These are phyloP conservation scores for Saururus chinensis DNA, from an alignment of 164 flowering plant species.

Conservation along the genomic window DNA sequence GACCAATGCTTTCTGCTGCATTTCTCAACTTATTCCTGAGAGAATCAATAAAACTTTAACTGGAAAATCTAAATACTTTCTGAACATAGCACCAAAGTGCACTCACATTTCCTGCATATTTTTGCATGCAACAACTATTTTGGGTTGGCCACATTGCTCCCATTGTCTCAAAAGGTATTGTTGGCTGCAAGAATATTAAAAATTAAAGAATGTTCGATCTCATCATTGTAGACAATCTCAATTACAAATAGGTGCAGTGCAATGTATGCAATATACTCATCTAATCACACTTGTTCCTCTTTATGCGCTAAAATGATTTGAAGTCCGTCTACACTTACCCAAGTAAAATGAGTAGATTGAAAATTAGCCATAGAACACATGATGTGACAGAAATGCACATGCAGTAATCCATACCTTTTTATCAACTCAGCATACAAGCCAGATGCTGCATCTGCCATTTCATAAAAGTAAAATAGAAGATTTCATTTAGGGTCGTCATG, in stretches of 20 bases:
- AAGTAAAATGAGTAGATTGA: too few species aligned
- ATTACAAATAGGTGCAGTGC: too few species aligned
- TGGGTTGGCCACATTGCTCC: conserved; percentile 88
- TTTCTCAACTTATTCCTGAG: conserved; percentile 68
- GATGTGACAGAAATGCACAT: neutral
- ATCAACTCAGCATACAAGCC: conserved; percentile 77
- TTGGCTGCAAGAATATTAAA: conserved; percentile 36
- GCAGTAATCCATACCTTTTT: conserved; percentile 42
- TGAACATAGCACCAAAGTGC: neutral
- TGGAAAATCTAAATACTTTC: neutral
- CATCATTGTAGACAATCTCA: neutral
- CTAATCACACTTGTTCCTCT: too few species aligned
- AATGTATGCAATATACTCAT: too few species aligned
- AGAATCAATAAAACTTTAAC: neutral
- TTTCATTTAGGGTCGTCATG: neutral
- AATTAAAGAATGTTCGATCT: neutral
- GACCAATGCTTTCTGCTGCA: conserved; percentile 77
- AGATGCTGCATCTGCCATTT: conserved; percentile 84
- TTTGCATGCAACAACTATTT: conserved; percentile 88
- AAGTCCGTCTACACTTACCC: too few species aligned
- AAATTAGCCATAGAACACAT: neutral
- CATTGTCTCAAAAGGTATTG: conserved; percentile 66
- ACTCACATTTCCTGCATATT: conserved; percentile 78
- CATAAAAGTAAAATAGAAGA: conserved; percentile 2
- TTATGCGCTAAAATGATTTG: too few species aligned